Evolutionary conservation across 2,329 filamentous ascomycete genomes (phyloP), one percentile per base, ranked within the genome.

Genomic region (Sporothrix brunneoviolacea): DNA sequence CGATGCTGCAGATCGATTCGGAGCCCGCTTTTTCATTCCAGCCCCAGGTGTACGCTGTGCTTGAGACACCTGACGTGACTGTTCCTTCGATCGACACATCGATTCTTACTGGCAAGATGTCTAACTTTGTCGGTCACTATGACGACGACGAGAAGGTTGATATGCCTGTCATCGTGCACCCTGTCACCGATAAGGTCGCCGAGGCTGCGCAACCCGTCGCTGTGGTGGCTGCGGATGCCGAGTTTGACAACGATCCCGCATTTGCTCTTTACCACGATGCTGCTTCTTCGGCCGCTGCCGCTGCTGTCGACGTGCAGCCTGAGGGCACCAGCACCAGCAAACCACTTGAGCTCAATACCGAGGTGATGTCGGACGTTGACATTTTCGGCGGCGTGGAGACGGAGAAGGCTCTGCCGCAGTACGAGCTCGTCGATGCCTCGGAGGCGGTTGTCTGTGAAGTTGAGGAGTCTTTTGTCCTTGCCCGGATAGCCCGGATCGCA

Each of bases 31-130:
- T 76, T 65, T 74, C 72, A 64, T 83, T 79, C 65, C 82, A 86
- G 63, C 82, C 83, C 21, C 82, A 83, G 63, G 83, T 87, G 43
- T 94, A 86, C 61, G 79, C 88, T 44, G 60, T 62, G 1, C 54
- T 63, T n/a, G 72, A 84, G 22, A 62, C 60, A 4, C 60, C 60
- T 19, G 59, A 62, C 19, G 49, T 56, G 8, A 35, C 52, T 2
- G 32, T 51, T 4, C 67, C 73, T 39, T 61, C 69, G 21, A 75
- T 91, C 57, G 73, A 84, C 62, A 69, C 78, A 6, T 73, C 78
- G 21, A 63, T 76, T 21, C 73, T 93, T n/a, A 83, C 83, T 4
- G 86, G 86, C 61, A 93, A 93, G 75, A 69, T 75, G 0, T 77
- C 76, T 36, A 76, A 74, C 64, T 71, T 78, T 48, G 69, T 77